Conservation (phyloP, 495 filamentous ascomycete genomes). For the Aspergillus asperescens region DNA sequence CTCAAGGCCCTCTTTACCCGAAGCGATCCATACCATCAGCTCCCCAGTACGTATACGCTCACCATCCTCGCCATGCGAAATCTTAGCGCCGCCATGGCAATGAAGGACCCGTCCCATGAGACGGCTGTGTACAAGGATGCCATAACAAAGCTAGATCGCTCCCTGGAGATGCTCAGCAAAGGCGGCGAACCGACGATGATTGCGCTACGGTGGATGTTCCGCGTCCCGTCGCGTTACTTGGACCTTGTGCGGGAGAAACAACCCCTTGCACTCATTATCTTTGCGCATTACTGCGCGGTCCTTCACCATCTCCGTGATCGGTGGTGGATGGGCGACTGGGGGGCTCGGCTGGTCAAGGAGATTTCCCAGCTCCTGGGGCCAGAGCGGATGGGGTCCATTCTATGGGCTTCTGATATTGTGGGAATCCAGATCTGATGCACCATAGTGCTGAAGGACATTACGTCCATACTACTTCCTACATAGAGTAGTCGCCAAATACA, state of each 20-base stretch:
- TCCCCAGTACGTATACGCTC: neutral
- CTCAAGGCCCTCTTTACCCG: neutral
- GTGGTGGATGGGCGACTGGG: conserved; percentile 5
- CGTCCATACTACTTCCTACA: too few species aligned
- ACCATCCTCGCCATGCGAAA: conserved; percentile 1
- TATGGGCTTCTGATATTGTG: neutral
- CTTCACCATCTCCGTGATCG: conserved; percentile 3
- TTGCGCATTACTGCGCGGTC: conserved; percentile 3
- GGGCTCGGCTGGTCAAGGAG: conserved; percentile 4
- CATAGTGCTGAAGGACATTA: too few species aligned
- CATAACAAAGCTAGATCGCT: neutral
- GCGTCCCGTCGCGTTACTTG: neutral
- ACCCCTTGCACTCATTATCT: neutral
- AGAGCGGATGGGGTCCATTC: neutral
- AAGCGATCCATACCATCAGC: conserved; percentile 1
- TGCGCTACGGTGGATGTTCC: conserved; percentile 2
- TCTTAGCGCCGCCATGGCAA: neutral
- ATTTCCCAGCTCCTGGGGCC: conserved; percentile 1
- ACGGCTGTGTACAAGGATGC: neutral
- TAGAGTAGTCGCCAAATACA: too few species aligned
- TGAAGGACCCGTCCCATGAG: neutral
- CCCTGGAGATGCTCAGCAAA: conserved; percentile 1
- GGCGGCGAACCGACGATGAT: conserved; percentile 4
- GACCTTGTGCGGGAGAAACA: neutral
- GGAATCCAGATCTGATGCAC: conserved; percentile 2